Conservation (phyloP, 345 rosid species). For the Sonneratia alba region DNA sequence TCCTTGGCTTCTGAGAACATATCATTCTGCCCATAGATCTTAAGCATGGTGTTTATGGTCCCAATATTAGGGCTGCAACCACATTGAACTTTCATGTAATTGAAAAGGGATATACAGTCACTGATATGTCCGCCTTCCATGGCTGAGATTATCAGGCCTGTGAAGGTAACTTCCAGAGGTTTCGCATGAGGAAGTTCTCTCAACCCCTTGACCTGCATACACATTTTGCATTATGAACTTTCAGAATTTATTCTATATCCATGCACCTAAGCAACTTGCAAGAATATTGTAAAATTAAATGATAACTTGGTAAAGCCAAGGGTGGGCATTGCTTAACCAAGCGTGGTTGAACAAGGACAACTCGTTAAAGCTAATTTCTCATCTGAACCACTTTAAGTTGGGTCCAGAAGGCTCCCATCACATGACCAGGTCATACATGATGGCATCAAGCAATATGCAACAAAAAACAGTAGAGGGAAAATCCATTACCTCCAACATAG, state of each 20-base stretch:
- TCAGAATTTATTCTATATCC: neutral
- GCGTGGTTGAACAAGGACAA: neutral
- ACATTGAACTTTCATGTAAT: slow-evolving; percentile 47
- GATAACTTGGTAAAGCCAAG: neutral
- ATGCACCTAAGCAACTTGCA: neutral
- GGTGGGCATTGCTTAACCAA: neutral
- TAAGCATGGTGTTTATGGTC: slow-evolving; percentile 78
- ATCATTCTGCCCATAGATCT: slow-evolving; percentile 65
- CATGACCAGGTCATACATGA: neutral
- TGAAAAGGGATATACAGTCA: slow-evolving; percentile 61
- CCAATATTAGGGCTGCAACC: slow-evolving; percentile 66
- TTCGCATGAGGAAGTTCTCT: slow-evolving; percentile 44
- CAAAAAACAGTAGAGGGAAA: neutral
- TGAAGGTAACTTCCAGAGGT: slow-evolving; percentile 74
- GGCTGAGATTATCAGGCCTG: slow-evolving; percentile 67
- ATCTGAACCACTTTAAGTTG: neutral
- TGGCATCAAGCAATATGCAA: neutral
- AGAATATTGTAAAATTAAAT: neutral
- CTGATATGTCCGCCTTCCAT: slow-evolving; percentile 68
- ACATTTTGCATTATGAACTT: neutral
- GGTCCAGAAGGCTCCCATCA: neutral
- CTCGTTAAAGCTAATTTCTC: neutral
- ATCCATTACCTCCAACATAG: slow-evolving; percentile 55
- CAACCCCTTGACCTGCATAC: slow-evolving; percentile 58
- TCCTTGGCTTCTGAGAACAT: slow-evolving; percentile 75